phyloP scores from a whole-genome alignment of 2,329 filamentous ascomycete species.

The Simplicillium sp. region DNA sequence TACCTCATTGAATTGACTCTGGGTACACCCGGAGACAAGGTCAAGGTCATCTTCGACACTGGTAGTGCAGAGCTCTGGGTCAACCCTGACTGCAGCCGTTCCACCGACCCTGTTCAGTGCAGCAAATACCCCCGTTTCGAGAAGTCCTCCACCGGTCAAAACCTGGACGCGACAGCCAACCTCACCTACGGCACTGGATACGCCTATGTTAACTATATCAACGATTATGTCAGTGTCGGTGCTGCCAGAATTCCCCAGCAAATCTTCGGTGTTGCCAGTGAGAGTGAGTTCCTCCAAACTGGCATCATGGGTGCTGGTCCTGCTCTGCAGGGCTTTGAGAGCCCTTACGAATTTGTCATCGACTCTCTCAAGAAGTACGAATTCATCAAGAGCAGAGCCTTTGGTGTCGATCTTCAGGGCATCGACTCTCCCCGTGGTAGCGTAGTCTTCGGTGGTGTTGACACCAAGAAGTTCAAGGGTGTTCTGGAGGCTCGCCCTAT shows the following conservation, averaged over 20 bases:
- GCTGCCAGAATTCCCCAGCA: slow-evolving; percentile 29
- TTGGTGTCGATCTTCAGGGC: slow-evolving; percentile 56
- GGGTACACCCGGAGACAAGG: slow-evolving; percentile 42
- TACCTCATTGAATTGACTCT: slow-evolving; percentile 27
- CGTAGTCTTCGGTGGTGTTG: slow-evolving; percentile 59
- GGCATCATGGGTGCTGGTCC: slow-evolving; percentile 72
- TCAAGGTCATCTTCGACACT: slow-evolving; percentile 48
- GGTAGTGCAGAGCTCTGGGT: slow-evolving; percentile 54
- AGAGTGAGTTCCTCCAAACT: slow-evolving; percentile 35
- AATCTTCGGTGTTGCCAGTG: slow-evolving; percentile 57
- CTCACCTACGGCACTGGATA: slow-evolving; percentile 41
- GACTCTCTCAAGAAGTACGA: slow-evolving; percentile 40
- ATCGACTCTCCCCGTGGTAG: slow-evolving; percentile 50
- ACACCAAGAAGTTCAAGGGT: slow-evolving; percentile 55
- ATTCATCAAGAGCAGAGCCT: slow-evolving; percentile 50
- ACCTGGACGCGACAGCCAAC: slow-evolving; percentile 24
- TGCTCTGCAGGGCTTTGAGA: slow-evolving; percentile 32
- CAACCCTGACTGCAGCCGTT: slow-evolving; percentile 46
- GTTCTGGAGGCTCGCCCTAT: slow-evolving; percentile 52
- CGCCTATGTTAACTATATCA: slow-evolving; percentile 40
- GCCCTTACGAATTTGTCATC: slow-evolving; percentile 39
- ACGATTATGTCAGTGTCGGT: slow-evolving; percentile 33
- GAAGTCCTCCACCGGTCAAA: slow-evolving; percentile 27
- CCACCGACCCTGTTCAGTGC: slow-evolving; percentile 34
- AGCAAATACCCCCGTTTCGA: slow-evolving; percentile 32